phyloP scores from a whole-genome alignment of 495 filamentous ascomycete genomes.

The Coniosporium apollinis region DNA sequence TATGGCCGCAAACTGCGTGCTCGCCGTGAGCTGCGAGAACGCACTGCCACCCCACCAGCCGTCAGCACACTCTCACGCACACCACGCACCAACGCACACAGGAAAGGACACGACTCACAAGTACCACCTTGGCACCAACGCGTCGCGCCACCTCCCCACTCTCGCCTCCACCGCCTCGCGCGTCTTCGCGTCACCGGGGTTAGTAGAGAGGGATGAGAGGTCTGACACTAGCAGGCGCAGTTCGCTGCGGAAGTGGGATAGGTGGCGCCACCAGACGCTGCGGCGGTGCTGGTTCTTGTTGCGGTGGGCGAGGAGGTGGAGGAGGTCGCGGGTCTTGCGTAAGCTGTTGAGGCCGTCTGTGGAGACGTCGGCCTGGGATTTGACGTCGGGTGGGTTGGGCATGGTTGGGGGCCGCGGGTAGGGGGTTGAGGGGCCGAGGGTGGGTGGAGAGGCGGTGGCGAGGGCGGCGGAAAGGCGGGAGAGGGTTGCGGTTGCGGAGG shows the following conservation, averaged over 20 bases:
- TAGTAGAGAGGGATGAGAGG: not conserved
- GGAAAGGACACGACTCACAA: not conserved
- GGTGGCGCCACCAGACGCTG: slow-evolving; percentile 15
- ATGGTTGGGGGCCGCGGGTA: too few species aligned
- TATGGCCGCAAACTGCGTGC: slow-evolving; percentile 10
- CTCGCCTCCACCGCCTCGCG: not conserved
- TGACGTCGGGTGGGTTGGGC: too few species aligned
- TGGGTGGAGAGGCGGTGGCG: too few species aligned
- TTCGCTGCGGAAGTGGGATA: slow-evolving; percentile 9
- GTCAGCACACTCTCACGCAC: not conserved
- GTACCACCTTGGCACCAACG: slow-evolving; percentile 10
- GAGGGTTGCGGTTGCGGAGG: too few species aligned
- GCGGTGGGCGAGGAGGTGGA: slow-evolving; percentile 14
- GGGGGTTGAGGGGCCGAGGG: too few species aligned
- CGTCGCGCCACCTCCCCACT: slow-evolving; percentile 9
- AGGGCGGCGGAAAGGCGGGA: too few species aligned
- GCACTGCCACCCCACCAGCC: not conserved
- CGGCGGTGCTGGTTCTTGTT: slow-evolving; percentile 20
- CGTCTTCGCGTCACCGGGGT: not conserved
- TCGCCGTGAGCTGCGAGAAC: slow-evolving; percentile 1
- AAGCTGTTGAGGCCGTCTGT: too few species aligned
- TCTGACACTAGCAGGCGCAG: slow-evolving; percentile 1
- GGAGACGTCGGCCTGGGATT: too few species aligned
- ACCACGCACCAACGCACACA: not conserved
- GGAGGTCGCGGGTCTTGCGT: too few species aligned